Conservation (phyloP, 768 basidiomycete species). For the Russula sp. region DNA sequence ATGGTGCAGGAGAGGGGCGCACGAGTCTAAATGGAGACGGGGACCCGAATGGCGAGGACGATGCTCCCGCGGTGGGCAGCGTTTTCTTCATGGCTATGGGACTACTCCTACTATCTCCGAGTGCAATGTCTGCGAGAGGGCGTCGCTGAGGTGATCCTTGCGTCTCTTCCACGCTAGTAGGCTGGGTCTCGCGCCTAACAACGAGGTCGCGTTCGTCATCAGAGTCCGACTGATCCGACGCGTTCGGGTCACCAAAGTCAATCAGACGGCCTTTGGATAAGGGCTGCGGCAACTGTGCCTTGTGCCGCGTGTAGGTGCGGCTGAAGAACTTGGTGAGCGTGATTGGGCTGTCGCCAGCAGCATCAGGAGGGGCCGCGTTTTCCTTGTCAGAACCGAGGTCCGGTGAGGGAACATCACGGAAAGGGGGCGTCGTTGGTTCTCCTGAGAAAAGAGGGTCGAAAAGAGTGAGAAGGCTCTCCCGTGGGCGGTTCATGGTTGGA, state of each 20-base stretch:
- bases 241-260: conserved; percentile 12
- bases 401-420: conserved; percentile 7
- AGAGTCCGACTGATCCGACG: neutral
- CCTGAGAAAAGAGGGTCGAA: conserved; percentile 21
- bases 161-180: neutral
- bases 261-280: conserved; percentile 16
- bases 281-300: neutral
- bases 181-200: neutral
- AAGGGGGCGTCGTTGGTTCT: conserved; percentile 1
- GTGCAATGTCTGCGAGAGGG: conserved; percentile 22
- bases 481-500: conserved; percentile 18
- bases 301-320: conserved; percentile 20
- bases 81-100: neutral
- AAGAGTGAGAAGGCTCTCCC: conserved; percentile 23
- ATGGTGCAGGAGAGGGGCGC: conserved; percentile 30
- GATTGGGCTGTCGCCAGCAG: neutral
- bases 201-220: conserved; percentile 1
- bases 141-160: conserved; percentile 13
- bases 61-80: neutral
- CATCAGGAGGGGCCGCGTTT: conserved; percentile 5
- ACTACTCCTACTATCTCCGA: conserved; percentile 13
- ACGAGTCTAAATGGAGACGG: conserved; percentile 18
- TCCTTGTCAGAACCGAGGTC: conserved; percentile 24
- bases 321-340: conserved; percentile 25
- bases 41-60: neutral